Base-by-base conservation (phyloP, 768 basidiomycete species). In the Leucosporidium scottii region DNA sequence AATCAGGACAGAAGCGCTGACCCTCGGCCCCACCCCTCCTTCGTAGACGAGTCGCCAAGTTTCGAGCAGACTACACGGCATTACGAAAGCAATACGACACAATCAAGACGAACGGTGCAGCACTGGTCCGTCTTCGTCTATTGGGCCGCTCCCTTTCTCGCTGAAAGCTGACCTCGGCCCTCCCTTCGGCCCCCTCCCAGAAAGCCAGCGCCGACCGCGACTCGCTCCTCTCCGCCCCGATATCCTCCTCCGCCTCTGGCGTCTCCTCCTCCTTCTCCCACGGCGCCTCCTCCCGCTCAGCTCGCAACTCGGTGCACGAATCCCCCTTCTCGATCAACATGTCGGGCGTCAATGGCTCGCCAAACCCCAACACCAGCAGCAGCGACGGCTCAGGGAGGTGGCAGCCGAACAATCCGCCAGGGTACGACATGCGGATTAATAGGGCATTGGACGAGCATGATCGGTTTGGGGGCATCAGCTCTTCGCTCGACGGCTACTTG, bases 401-500 rank as follows among this genome's bases (percentile, higher is more conserved):
- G 39, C 39, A 44, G 15, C 39, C 39, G 39, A 44, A 44, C 15
- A 44, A 44, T 15, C 39, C 39, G 15, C 39, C 39, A 17, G 39
- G 39, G 39, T 44, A 44, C 15, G 39, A 44, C 15, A 44, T 44
- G 39, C 8, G 39, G 39, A 44, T 15, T 13, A 44, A 44, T 44
- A 85, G 90, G 60, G 92, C 92, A 0, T 80, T 98, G 60, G 82
- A 85, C 25, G 96, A 99, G 79, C 90, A 97, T 77, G 84, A 86
- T 2, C 98, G 97, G 76, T 81, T 97, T 21, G 86, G 90, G 73
- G 86, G 86, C 68, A 88, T 92, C 6, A 88, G 93, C 65, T 81
- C 83, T 27, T 83, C 86, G 57, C 81, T 99, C 68, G 96, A 99
- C 71, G 88, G 89, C 21, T 97, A 94, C 76, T 80, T 99, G 59